Conservation (phyloP, 768 basidiomycete genomes). For the Pholiota conissans region DNA sequence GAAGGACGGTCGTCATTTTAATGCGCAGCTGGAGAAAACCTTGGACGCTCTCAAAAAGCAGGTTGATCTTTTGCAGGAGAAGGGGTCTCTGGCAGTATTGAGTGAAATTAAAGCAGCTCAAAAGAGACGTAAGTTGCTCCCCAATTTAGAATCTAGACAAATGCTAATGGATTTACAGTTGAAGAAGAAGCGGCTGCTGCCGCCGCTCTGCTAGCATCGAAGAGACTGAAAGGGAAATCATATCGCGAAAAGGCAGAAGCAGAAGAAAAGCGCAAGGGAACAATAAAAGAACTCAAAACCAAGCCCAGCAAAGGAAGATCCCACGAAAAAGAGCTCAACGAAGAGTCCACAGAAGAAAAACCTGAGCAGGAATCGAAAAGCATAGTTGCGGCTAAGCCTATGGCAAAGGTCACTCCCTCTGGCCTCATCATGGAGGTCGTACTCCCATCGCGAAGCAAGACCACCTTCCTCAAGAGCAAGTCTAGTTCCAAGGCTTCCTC, state of each 20-base stretch:
- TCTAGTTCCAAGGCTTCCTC: slow-evolving; percentile 29
- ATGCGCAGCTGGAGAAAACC: slow-evolving; percentile 70
- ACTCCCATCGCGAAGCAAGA: slow-evolving; percentile 35
- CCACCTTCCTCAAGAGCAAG: slow-evolving; percentile 18
- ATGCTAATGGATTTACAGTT: slow-evolving; percentile 14
- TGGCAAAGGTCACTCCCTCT: slow-evolving; percentile 28
- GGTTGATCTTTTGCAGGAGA: slow-evolving; percentile 62
- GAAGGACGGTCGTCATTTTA: slow-evolving; percentile 89
- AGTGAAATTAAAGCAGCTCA: slow-evolving; percentile 64
- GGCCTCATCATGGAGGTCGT: slow-evolving; percentile 59
- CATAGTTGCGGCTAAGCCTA: slow-evolving; percentile 6
- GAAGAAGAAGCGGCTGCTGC: slow-evolving; percentile 54
- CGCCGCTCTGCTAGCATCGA: slow-evolving; percentile 46
- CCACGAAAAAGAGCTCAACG: slow-evolving; percentile 10
- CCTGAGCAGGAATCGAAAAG: slow-evolving; percentile 2
- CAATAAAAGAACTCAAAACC: slow-evolving; percentile 12
- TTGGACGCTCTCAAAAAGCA: slow-evolving; percentile 61
- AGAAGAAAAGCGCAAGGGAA: slow-evolving; percentile 24
- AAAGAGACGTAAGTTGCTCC: slow-evolving; percentile 50
- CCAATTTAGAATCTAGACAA: neutral
- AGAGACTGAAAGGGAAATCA: slow-evolving; percentile 73
- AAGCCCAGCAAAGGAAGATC: neutral
- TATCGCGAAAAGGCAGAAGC: slow-evolving; percentile 64
- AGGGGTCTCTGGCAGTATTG: slow-evolving; percentile 64
- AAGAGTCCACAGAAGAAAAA: neutral